phyloP scores from a whole-genome alignment of 2,329 filamentous ascomycete genomes.

The Phaeosphaeria sp. region DNA sequence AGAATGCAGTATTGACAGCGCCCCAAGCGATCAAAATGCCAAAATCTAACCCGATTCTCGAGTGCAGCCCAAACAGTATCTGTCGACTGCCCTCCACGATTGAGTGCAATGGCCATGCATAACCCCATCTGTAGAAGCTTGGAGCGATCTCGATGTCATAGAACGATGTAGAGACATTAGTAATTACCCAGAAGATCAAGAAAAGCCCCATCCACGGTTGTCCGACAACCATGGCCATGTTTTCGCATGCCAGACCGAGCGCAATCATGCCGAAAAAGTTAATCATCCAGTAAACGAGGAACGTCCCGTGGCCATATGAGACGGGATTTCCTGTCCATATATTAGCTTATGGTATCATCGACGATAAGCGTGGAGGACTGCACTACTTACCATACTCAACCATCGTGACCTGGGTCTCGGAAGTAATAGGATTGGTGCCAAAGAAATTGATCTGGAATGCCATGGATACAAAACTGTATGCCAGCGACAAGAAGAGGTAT shows the following conservation, averaged over 20 bases:
- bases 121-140: conserved; percentile 67
- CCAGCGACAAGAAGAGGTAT: conserved; percentile 68
- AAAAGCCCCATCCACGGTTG: conserved; percentile 68
- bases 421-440: conserved; percentile 50
- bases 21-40: conserved; percentile 66
- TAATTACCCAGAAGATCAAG: conserved; percentile 72
- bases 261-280: conserved; percentile 70
- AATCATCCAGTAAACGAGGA: conserved; percentile 68
- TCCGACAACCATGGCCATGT: conserved; percentile 67
- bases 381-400: conserved; percentile 20
- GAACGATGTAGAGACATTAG: conserved; percentile 67
- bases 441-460: conserved; percentile 68
- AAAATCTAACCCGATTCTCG: conserved; percentile 65
- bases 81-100: conserved; percentile 66
- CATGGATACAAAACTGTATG: conserved; percentile 68
- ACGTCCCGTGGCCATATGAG: conserved; percentile 64
- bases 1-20: conserved; percentile 60
- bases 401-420: conserved; percentile 51
- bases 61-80: conserved; percentile 67
- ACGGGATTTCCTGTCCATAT: conserved; percentile 53
- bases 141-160: conserved; percentile 66
- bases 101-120: conserved; percentile 69
- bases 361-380: not conserved
- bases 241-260: conserved; percentile 68
- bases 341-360: not conserved